Evolutionary conservation across 2,329 filamentous ascomycete genomes (phyloP), one percentile per base, ranked within the genome.

Genomic region (Akanthomyces uredinophilus): DNA sequence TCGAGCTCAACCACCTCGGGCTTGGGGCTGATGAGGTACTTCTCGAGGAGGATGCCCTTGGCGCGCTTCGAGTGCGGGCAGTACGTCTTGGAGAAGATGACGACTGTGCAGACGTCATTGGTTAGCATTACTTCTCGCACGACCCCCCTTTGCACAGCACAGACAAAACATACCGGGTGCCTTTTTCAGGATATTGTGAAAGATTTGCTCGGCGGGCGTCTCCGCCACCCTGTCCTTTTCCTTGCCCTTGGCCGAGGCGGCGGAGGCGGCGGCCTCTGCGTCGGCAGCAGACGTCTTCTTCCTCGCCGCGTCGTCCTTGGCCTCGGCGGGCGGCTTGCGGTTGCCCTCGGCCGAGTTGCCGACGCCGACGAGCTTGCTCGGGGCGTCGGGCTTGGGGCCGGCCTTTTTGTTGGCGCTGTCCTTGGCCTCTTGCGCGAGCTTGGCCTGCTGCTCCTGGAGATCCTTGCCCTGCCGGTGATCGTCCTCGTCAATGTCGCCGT

Each of bases 81-180:
- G 77, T 94, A 96, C 1, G 90, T 86, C 76, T 99, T 98, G 66
- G 92, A 96, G 79, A 98, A 98, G 69, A 99, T 91, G 73, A 97
- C 90, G 64, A 98, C 92, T 95, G 66, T 32, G 14, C 3, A 22
- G 60, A n/a, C 56, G 65, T n/a, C 10, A 20, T 24, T 8, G 10
- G 54, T 65, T 54, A 65, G 61, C 37, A 37, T 29, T 16, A 8
- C 27, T 35, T 20, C 20, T 35, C 32, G 8, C 10, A 51, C 32
- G 32, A 18, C 16, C 46, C 8, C n/a, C n/a, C n/a, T n/a, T 51
- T 16, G 20, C 14, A 18, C 11, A 24, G 41, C 13, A 39, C 8
- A 16, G 14, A n/a, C n/a, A n/a, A 39, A 52, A 78, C 84, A 67
- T 84, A 96, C 92, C 88, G 18, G 94, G 92, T 3, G 91, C 87